These are phyloP conservation scores for Cucumis hystrix DNA, from an alignment of 306 rosid genomes.

Conservation along the genomic window DNA sequence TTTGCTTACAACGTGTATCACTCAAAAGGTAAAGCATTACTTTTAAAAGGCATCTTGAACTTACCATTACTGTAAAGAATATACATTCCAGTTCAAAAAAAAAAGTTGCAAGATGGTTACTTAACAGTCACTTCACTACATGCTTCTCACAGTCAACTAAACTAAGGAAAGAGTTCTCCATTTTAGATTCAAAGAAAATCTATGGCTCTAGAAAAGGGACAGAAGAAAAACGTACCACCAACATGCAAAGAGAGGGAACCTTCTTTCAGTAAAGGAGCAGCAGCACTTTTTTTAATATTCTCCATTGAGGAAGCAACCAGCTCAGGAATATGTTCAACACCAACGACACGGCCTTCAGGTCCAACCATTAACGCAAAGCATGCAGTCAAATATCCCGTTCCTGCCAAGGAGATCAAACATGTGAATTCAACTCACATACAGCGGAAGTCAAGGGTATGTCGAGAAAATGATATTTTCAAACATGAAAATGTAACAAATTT, in stretches of 20 bases:
- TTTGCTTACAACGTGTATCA: not conserved
- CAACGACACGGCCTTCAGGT: slow-evolving; percentile 62
- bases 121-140: not conserved
- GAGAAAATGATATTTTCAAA: not conserved
- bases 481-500: not conserved
- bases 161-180: not conserved
- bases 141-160: not conserved
- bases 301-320: slow-evolving; percentile 54
- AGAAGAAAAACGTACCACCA: slow-evolving; percentile 39
- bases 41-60: not conserved
- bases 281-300: slow-evolving; percentile 68
- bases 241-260: slow-evolving; percentile 71
- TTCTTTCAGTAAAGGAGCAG: slow-evolving; percentile 51
- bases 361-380: slow-evolving; percentile 93
- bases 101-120: not conserved
- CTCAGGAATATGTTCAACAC: slow-evolving; percentile 94
- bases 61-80: not conserved
- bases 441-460: not conserved
- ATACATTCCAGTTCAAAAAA: not conserved
- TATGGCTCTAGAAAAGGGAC: not conserved
- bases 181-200: not conserved
- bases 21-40: not conserved
- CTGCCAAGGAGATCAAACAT: slow-evolving; percentile 21
- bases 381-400: slow-evolving; percentile 89
- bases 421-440: not conserved